Conservation (phyloP, 31 red algal genomes). For the Odonthalia washingtoniensis region DNA sequence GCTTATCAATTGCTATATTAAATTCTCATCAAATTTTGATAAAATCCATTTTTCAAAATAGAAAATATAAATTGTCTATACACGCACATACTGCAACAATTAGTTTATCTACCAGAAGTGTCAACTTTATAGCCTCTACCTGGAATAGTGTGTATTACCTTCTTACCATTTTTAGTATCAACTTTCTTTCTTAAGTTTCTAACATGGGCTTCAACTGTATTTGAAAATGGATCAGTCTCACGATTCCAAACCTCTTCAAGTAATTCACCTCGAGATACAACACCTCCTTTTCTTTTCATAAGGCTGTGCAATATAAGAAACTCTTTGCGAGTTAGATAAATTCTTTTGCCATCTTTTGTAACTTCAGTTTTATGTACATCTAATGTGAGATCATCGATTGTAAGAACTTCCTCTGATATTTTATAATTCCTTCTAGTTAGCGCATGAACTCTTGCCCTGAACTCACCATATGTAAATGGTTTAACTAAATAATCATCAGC, state of each 20-base stretch:
- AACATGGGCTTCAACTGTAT: constrained; percentile 28
- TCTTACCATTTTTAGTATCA: neutral
- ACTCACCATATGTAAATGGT: constrained; percentile 20
- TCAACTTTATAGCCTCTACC: constrained; percentile 27
- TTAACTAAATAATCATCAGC: constrained; percentile 30
- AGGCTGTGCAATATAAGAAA: constrained; percentile 11
- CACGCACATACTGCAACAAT: too few species aligned
- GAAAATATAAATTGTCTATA: too few species aligned
- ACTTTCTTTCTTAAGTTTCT: constrained; percentile 6
- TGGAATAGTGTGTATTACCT: constrained; percentile 10
- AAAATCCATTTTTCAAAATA: too few species aligned
- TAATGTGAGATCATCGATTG: constrained; percentile 9
- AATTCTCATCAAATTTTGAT: too few species aligned
- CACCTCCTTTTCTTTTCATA: neutral
- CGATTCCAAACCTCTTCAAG: constrained; percentile 18
- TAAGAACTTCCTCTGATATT: neutral
- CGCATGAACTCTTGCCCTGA: constrained; percentile 14
- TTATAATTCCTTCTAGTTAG: neutral
- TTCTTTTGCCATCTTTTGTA: neutral
- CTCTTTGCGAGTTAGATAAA: constrained; percentile 23
- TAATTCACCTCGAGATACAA: constrained; percentile 10
- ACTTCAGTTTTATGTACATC: neutral
- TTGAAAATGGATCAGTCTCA: constrained; percentile 4
- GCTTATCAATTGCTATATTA: too few species aligned
- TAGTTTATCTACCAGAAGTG: too few species aligned